These are phyloP conservation scores for Leccinum solheimii DNA, from an alignment of 1,284 basidiomycete species.

Conservation along the genomic window DNA sequence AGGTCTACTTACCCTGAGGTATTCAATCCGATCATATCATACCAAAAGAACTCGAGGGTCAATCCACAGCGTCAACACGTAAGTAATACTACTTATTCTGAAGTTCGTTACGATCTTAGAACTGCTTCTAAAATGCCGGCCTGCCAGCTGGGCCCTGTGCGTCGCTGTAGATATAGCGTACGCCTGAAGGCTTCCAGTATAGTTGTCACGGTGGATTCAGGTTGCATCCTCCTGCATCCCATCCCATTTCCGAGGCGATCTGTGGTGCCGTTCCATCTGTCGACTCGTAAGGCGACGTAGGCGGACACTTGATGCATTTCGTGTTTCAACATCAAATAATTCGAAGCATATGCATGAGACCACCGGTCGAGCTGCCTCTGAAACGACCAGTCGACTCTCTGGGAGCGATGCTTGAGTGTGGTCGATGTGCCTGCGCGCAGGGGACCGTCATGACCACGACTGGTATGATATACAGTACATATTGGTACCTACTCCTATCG, in stretches of 20 bases:
- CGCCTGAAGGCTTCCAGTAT: background rate
- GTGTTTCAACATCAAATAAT: background rate
- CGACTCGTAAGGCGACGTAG: too few relatives aligned
- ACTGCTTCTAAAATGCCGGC: background rate
- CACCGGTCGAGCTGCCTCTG: background rate
- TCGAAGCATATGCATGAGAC: background rate
- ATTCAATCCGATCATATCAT: background rate
- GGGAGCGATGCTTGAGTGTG: background rate
- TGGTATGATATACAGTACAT: too few relatives aligned
- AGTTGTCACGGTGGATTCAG: background rate
- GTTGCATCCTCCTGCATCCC: background rate
- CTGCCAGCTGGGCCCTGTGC: too few relatives aligned
- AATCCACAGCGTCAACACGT: background rate
- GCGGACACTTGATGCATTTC: background rate
- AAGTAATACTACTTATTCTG: background rate
- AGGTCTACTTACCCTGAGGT: too few relatives aligned
- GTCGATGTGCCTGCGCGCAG: constrained; percentile 22
- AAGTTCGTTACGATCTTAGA: background rate
- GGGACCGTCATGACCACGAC: too few relatives aligned
- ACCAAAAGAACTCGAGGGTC: background rate
- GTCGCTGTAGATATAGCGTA: background rate
- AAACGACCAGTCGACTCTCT: background rate
- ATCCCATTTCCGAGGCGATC: too few relatives aligned
- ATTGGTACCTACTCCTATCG: too few relatives aligned
- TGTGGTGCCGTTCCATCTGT: too few relatives aligned